A percentile compares a stretch with the other conserved stretches of the same genome.
Conservation (phyloP, 2,329 filamentous ascomycete genomes). For the Cercospora sesami region DNA sequence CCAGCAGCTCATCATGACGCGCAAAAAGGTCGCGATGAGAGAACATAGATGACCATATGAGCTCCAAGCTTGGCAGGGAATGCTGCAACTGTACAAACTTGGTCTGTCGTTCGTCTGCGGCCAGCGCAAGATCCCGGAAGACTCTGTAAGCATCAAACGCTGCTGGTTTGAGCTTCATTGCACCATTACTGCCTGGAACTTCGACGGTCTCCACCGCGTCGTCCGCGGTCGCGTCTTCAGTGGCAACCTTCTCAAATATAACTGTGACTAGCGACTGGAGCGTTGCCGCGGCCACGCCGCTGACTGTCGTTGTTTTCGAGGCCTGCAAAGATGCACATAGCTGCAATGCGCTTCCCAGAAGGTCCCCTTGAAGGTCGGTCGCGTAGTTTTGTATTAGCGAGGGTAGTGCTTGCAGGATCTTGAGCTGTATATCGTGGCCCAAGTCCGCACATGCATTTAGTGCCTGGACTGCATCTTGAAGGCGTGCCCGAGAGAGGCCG, state of each 20-base stretch:
- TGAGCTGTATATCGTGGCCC: constrained; percentile 85
- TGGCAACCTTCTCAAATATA: constrained; percentile 86
- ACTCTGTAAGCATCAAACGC: constrained; percentile 85
- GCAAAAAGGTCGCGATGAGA: constrained; percentile 82
- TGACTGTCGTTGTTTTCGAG: constrained; percentile 90
- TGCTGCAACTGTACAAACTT: constrained; percentile 74
- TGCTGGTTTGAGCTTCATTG: constrained; percentile 68
- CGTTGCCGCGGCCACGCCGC: constrained; percentile 94
- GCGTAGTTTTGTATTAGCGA: constrained; percentile 89
- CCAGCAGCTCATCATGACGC: constrained; percentile 74
- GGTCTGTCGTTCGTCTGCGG: constrained; percentile 80
- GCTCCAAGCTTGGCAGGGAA: constrained; percentile 78
- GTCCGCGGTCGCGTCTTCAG: constrained; percentile 69
- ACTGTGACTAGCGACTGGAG: constrained; percentile 89
- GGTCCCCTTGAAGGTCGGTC: constrained; percentile 72
- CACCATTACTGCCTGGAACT: constrained; percentile 64
- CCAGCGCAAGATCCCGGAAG: constrained; percentile 84
- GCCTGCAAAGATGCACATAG: constrained; percentile 89
- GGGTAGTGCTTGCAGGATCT: constrained; percentile 89
- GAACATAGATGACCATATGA: constrained; percentile 85
- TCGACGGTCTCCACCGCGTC: constrained; percentile 61
- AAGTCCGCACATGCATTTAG: constrained; percentile 76
- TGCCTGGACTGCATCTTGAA: constrained; percentile 85
- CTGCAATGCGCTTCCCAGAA: constrained; percentile 79
- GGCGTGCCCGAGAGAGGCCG: constrained; percentile 73